Base-by-base conservation (phyloP, 805 yeast species). In the Sugiyamaella mastotermitis region DNA sequence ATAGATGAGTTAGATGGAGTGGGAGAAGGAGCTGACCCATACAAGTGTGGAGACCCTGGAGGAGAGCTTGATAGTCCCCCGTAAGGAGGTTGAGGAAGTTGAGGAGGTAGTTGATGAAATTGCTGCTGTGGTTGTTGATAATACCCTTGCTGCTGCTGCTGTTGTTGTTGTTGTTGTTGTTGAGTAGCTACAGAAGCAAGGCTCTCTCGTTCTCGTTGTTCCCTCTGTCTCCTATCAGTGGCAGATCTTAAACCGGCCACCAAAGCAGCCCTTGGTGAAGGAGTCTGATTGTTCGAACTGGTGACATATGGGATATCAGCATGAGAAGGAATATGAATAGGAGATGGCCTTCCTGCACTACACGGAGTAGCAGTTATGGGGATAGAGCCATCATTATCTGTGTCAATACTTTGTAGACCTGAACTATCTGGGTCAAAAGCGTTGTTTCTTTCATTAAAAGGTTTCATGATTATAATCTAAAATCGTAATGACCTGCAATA, bases 221-320 rank as follows among this genome's bases (percentile, higher is more conserved):
- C 47, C 13, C 45, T 43, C 19, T 47, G 48, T 13, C 57, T 42
- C 3, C 57, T 33, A 25, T 52, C 56, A 7, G 57, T 52, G 23
- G 57, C 57, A n/a, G 47, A 44, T 21, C 51, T 18, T 23, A 52
- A 43, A 6, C 51, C 57, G 2, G 53, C 50, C 13, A 52, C 47
- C 6, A 52, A 40, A n/a, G 52, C 51, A 5, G 56, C 54, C 29
- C 57, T 28, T 1, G 56, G 50, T 11, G 53, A 45, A 9, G 50
- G 48, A 2, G 42, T 35, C n/a, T n/a, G n/a, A n/a, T n/a, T n/a
- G 11, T 11, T 8, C 5, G 33, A 31, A 6, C 24, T 11, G 13
- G 11, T 31, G 6, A 13, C 16, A 7, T n/a, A 7, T 17, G 8
- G 14, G 10, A 10, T n/a, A 5, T 31, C 24, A 18, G 13, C 33